These are phyloP conservation scores for Rhynchosporium graminicola DNA, from an alignment of 2,329 filamentous ascomycete genomes.

Conservation along the genomic window DNA sequence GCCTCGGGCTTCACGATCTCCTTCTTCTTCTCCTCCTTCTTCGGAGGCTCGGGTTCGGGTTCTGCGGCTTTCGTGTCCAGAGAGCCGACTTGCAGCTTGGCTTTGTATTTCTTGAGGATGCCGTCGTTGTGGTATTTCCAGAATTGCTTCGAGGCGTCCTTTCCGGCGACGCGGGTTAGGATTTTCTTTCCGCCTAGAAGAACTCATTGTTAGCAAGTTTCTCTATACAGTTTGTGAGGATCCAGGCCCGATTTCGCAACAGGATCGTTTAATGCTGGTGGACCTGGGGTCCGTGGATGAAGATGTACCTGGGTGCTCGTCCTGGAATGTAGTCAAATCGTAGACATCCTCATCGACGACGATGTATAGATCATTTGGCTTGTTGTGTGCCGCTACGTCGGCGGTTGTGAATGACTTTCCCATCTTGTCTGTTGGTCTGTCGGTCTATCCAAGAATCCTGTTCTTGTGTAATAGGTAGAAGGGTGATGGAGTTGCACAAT, in stretches of 20 bases:
- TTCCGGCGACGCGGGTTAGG: conserved; percentile 40
- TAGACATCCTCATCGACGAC: conserved; percentile 95
- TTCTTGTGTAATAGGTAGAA: background rate
- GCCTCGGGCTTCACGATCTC: conserved; percentile 58
- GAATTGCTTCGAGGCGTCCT: conserved; percentile 41
- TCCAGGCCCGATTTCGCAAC: too few species aligned
- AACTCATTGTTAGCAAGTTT: conserved; percentile 22
- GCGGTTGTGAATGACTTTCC: conserved; percentile 79
- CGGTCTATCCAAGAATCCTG: background rate
- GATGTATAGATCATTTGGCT: conserved; percentile 81
- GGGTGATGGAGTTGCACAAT: background rate
- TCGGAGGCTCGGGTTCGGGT: background rate
- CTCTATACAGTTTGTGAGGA: background rate
- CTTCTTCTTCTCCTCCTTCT: conserved; percentile 43
- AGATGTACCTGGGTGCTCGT: conserved; percentile 74
- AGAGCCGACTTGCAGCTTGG: conserved; percentile 66
- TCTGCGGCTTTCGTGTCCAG: conserved; percentile 77
- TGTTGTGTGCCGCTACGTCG: conserved; percentile 92
- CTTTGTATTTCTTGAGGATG: conserved; percentile 65
- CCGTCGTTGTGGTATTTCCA: conserved; percentile 43
- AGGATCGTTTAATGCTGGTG: too few species aligned
- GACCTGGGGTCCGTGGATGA: background rate
- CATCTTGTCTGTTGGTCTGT: conserved; percentile 54
- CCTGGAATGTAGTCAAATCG: conserved; percentile 85
- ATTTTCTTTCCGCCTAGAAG: conserved; percentile 45